Base-by-base conservation (phyloP, 305 asterid genomes). In the Ilex paraguariensis region DNA sequence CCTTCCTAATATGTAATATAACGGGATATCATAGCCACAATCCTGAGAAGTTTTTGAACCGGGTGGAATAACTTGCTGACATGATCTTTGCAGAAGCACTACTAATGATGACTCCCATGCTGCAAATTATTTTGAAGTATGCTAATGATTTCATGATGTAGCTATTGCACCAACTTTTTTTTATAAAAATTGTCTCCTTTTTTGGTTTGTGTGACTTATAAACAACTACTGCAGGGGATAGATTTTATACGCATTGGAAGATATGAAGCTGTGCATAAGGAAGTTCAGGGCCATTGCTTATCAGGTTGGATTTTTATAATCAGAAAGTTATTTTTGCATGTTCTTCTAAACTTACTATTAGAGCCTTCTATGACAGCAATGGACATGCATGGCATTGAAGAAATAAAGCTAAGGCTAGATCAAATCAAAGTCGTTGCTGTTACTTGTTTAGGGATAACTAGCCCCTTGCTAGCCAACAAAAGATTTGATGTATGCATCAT, bases 401-500 rank as follows among this genome's bases (percentile, higher is more conserved):
- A 81, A 69, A 84, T 93, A 44, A 79, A 77, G 77, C 85, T 49
- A 66, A 85, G 72, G 87, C 81, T 93, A 65, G 95, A 87, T 55
- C 79, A 74, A 46, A 65, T 72, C 75, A 86, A 81, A 59, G 97
- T 93, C 73, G 86, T 90, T 65, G 98, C 88, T 40, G 92, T 90
- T 76, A 93, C 98, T 61, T 90, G 98, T 84, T 87, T 93, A 83
- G 98, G 98, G 60, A 81, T 90, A 77, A 82, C 74, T 57, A 87
- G 91, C 76, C 98, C 97, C 51, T 76, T 92, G 77, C 97, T 93
- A 54, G 77, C 87, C 49, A 83, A 78, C 70, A 90, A 84, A 81
- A 88, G 80, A 75, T 93, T 93, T 75, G 99, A 90, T 77, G 67
- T 87, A 66, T 93, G 99, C 87, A 87, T 93, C 81, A 90, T 93